Percentiles rank a stretch among this genome's conserved stretches.
phyloP scores from a whole-genome alignment of 257 asterid genomes.

The Nicotiana obtusifolia region DNA sequence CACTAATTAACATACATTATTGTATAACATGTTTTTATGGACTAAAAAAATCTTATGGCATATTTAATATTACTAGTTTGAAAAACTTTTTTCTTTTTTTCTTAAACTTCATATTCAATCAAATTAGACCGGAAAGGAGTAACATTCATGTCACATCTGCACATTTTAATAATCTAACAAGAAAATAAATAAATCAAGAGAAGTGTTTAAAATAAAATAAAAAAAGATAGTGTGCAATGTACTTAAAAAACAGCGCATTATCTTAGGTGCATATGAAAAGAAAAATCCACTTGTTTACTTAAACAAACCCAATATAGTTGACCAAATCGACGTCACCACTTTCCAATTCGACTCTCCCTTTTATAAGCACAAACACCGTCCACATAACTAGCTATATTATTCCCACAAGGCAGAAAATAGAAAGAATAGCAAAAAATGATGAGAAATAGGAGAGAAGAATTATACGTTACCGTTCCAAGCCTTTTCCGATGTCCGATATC shows the following conservation, averaged over 20 bases:
- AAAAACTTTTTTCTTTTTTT: no score
- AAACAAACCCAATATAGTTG: constrained; percentile 21
- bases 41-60: no score
- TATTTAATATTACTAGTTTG: no score
- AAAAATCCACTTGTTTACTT: constrained; percentile 13
- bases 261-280: background rate
- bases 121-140: no score
- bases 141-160: background rate
- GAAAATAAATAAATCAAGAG: background rate
- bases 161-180: background rate
- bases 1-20: background rate
- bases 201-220: background rate
- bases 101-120: no score
- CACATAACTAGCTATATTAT: constrained; percentile 2
- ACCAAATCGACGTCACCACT: constrained; percentile 40
- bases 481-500: constrained; percentile 92
- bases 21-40: background rate
- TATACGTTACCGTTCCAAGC: constrained; percentile 64
- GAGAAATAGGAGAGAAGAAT: constrained; percentile 28
- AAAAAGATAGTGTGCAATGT: background rate
- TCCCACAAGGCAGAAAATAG: background rate
- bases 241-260: background rate
- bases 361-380: constrained; percentile 15
- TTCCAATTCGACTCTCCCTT: constrained; percentile 3
- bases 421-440: constrained; percentile 7